Percentiles rank a stretch among this genome's conserved stretches.
Evolutionary conservation across 768 basidiomycete species (phyloP).

Genomic region (Boletus sensibilis): DNA sequence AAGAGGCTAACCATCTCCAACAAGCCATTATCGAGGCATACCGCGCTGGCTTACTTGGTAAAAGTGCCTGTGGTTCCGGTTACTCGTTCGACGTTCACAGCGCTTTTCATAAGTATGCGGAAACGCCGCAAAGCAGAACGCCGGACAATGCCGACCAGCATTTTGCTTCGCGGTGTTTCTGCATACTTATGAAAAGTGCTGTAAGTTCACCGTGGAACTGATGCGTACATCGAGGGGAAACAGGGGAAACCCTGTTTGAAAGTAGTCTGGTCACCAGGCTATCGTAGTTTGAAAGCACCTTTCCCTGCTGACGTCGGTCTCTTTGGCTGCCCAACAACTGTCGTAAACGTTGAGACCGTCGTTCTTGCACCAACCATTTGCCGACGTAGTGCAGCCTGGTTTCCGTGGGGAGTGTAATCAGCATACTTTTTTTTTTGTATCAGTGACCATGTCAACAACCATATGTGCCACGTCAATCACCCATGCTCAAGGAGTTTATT

Average conservation of each 20-base stretch:
- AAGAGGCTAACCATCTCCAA: slow-evolving; percentile 91
- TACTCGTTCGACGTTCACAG: slow-evolving; percentile 97
- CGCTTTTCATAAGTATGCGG: no score
- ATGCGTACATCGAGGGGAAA: slow-evolving; percentile 97
- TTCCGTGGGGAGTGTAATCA: slow-evolving; percentile 92
- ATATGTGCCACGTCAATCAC: slow-evolving; percentile 91
- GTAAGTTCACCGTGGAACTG: no score
- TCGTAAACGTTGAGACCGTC: slow-evolving; percentile 98
- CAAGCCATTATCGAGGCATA: slow-evolving; percentile 97
- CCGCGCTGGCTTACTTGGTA: slow-evolving; percentile 81
- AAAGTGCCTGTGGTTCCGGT: slow-evolving; percentile 87
- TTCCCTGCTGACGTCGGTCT: slow-evolving; percentile 98
- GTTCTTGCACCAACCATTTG: slow-evolving; percentile 97
- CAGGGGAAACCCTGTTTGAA: slow-evolving; percentile 98
- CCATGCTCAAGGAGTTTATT: slow-evolving; percentile 90
- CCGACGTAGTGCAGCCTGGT: slow-evolving; percentile 86
- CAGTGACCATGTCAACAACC: slow-evolving; percentile 98
- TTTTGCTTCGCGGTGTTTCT: no score
- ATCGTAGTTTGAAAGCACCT: slow-evolving; percentile 96
- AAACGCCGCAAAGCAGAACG: no score
- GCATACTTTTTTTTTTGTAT: slow-evolving; percentile 97
- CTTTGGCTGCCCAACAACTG: slow-evolving; percentile 96
- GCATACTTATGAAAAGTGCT: no score
- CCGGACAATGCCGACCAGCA: no score
- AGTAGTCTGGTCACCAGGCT: no score